Evolutionary conservation across 371 early-diverging fungal species (phyloP).

Genomic region (Mortierella polycephala): DNA sequence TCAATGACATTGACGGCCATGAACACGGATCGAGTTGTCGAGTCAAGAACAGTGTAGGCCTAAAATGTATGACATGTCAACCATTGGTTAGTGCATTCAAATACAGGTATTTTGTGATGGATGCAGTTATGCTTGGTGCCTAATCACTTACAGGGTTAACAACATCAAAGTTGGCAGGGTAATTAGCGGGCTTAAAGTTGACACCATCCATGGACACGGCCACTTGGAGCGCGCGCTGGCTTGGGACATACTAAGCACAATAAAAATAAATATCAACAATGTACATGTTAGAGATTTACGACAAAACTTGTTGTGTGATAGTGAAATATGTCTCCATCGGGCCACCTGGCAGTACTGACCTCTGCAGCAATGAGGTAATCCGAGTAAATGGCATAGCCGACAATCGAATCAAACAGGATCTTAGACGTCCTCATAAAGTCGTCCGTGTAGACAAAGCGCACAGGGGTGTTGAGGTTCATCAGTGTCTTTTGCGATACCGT

Average conservation of each 20-base stretch:
- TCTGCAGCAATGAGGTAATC: slow-evolving; percentile 87
- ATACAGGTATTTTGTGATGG: background rate
- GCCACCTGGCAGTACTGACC: slow-evolving; percentile 2
- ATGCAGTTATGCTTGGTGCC: slow-evolving; percentile 10
- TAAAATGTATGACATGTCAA: slow-evolving; percentile 10
- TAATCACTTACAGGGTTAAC: slow-evolving; percentile 51
- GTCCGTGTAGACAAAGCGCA: slow-evolving; percentile 65
- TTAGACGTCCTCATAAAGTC: slow-evolving; percentile 65
- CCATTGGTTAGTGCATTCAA: background rate
- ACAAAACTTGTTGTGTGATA: too few relatives aligned
- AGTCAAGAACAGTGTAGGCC: slow-evolving; percentile 87
- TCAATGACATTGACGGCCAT: slow-evolving; percentile 77
- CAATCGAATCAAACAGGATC: slow-evolving; percentile 69
- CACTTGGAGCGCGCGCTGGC: slow-evolving; percentile 64
- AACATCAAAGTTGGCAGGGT: slow-evolving; percentile 73
- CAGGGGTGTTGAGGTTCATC: slow-evolving; percentile 54
- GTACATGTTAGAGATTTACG: too few relatives aligned
- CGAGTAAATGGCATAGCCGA: slow-evolving; percentile 82
- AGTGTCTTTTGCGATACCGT: slow-evolving; percentile 68
- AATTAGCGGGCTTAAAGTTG: slow-evolving; percentile 76
- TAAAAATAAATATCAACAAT: background rate
- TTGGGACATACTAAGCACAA: slow-evolving; percentile 34
- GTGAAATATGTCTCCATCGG: background rate
- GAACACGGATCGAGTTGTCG: slow-evolving; percentile 76
- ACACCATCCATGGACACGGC: slow-evolving; percentile 80